These are phyloP conservation scores for Aphanoascus verrucosus DNA, from an alignment of 2,329 filamentous ascomycete genomes.

Conservation along the genomic window DNA sequence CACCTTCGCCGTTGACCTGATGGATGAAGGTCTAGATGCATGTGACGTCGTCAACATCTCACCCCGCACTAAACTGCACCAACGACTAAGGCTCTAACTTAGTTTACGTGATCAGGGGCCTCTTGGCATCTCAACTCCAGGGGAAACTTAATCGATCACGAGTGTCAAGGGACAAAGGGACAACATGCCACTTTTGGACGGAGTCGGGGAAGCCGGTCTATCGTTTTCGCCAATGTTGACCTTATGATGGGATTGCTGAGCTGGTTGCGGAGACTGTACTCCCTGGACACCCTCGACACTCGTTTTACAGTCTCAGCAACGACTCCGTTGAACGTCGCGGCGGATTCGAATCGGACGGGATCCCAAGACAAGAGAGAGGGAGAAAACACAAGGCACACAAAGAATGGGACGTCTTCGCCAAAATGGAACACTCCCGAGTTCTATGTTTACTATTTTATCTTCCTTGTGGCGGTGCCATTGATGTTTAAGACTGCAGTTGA, in stretches of 20 bases:
- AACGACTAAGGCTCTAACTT: not conserved
- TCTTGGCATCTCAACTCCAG: not conserved
- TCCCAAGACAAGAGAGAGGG: not conserved
- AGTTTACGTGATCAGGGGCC: not conserved
- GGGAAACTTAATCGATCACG: not conserved
- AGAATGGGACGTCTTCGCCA: slow-evolving; percentile 47
- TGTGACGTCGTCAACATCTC: slow-evolving; percentile 6
- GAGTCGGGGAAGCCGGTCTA: not conserved
- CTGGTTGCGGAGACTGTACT: slow-evolving; percentile 47
- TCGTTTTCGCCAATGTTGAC: slow-evolving; percentile 21
- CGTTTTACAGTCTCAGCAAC: slow-evolving; percentile 61
- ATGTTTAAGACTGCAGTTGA: slow-evolving; percentile 89
- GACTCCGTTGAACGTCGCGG: slow-evolving; percentile 39
- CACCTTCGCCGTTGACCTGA: too few relatives aligned
- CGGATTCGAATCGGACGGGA: not conserved
- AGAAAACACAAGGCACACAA: slow-evolving; percentile 19
- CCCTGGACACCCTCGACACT: slow-evolving; percentile 58
- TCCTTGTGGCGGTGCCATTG: slow-evolving; percentile 57
- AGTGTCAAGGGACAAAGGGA: not conserved
- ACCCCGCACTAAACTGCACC: too few relatives aligned
- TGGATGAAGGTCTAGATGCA: not conserved
- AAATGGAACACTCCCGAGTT: slow-evolving; percentile 85
- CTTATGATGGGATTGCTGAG: slow-evolving; percentile 38
- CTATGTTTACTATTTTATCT: slow-evolving; percentile 63
- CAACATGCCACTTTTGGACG: not conserved